These are phyloP conservation scores for Umbilicus rupestris DNA, from an alignment of 164 flowering plant species.

Conservation along the genomic window DNA sequence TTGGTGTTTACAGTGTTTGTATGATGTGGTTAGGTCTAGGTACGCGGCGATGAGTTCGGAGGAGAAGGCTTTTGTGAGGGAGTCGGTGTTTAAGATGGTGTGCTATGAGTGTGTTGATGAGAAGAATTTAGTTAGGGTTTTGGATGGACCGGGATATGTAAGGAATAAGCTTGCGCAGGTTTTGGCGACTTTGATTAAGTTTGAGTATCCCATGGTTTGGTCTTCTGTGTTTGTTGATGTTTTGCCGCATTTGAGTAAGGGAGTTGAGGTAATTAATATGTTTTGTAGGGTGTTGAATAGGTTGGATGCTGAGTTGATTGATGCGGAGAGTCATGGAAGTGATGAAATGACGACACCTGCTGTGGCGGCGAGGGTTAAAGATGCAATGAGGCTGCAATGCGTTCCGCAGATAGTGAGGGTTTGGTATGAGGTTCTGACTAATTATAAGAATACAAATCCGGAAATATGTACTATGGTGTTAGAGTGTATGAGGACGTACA, in stretches of 20 bases:
- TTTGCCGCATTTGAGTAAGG: slow-evolving; percentile 49
- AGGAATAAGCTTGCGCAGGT: slow-evolving; percentile 96
- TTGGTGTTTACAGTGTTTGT: slow-evolving; percentile 86
- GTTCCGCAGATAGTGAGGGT: slow-evolving; percentile 72
- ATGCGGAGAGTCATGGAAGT: slow-evolving; percentile 68
- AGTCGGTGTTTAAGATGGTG: slow-evolving; percentile 55
- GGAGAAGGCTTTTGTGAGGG: slow-evolving; percentile 53
- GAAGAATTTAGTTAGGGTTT: slow-evolving; percentile 34
- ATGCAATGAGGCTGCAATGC: slow-evolving; percentile 95
- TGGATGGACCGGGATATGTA: slow-evolving; percentile 58
- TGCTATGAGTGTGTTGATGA: slow-evolving; percentile 34
- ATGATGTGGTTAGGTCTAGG: slow-evolving; percentile 50
- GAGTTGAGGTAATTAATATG: slow-evolving; percentile 71
- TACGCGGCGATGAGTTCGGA: slow-evolving; percentile 45
- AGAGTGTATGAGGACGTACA: slow-evolving; percentile 67
- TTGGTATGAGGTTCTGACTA: slow-evolving; percentile 70
- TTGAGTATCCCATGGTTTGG: slow-evolving; percentile 81
- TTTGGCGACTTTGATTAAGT: slow-evolving; percentile 63
- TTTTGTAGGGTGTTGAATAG: slow-evolving; percentile 83
- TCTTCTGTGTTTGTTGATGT: slow-evolving; percentile 72
- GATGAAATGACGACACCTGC: slow-evolving; percentile 38
- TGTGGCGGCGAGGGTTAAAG: slow-evolving; percentile 62
- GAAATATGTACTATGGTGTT: slow-evolving; percentile 57
- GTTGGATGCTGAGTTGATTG: slow-evolving; percentile 79
- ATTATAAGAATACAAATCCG: slow-evolving; percentile 58